Percentiles rank a stretch among this genome's conserved stretches.
These are phyloP conservation scores for Pinus taeda DNA, from an alignment of 75 land plant species.

Conservation along the genomic window DNA sequence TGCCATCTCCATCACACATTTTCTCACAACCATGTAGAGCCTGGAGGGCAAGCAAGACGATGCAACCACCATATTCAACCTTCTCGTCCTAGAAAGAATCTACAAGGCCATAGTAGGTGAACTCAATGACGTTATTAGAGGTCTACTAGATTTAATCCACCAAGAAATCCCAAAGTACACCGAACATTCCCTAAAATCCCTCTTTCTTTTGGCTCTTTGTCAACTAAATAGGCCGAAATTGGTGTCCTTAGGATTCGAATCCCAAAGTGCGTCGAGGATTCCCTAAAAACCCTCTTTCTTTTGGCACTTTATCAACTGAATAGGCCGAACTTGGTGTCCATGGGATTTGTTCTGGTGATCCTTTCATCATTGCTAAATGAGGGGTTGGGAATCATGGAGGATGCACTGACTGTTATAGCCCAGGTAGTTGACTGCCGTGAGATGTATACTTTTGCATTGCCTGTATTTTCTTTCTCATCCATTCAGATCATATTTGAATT, in stretches of 20 bases:
- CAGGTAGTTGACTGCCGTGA: conserved; percentile 64
- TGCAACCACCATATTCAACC: conserved; percentile 72
- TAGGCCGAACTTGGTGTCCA: conserved; percentile 40
- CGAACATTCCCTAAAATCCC: conserved; percentile 71
- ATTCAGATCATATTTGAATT: too few relatives aligned
- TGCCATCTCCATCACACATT: conserved; percentile 22
- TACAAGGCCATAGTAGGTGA: conserved; percentile 67
- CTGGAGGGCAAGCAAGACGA: conserved; percentile 53
- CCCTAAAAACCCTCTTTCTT: conserved; percentile 75
- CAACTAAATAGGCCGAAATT: conserved; percentile 46
- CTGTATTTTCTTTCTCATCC: too few relatives aligned
- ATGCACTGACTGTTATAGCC: conserved; percentile 72
- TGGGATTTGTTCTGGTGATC: conserved; percentile 44
- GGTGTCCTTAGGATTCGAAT: conserved; percentile 39
- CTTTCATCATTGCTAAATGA: conserved; percentile 25
- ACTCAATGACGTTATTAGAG: conserved; percentile 34
- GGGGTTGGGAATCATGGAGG: conserved; percentile 53
- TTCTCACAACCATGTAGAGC: conserved; percentile 19
- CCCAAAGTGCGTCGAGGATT: conserved; percentile 50
- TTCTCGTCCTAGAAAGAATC: conserved; percentile 39
- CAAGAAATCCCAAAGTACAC: conserved; percentile 22
- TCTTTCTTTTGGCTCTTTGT: conserved; percentile 74
- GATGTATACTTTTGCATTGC: background rate
- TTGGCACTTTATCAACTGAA: conserved; percentile 63
- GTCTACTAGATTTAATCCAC: conserved; percentile 46